Conservation (phyloP, 352 stramenopile species). For the Aphanomyces cochlioides region DNA sequence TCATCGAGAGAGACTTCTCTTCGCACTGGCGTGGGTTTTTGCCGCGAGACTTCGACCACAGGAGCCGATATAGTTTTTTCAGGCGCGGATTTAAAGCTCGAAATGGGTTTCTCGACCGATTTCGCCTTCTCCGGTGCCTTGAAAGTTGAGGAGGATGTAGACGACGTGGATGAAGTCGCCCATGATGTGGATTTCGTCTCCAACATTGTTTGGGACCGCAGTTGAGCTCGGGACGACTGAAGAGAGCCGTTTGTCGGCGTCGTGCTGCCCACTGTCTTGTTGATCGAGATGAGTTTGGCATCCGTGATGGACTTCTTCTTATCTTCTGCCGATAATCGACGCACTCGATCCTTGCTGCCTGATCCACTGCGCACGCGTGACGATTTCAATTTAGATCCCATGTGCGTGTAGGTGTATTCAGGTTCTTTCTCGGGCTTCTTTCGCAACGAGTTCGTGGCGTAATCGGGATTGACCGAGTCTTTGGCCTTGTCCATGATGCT, state of each 20-base stretch:
- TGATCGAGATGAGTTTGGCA: conserved; percentile 26
- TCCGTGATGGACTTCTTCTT: conserved; percentile 18
- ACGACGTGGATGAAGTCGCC: neutral
- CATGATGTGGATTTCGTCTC: conserved; percentile 1
- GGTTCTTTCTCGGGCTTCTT: conserved; percentile 10
- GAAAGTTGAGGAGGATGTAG: neutral
- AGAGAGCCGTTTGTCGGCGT: neutral
- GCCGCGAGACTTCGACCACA: neutral
- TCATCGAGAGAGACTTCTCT: conserved; percentile 11
- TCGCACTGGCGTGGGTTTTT: neutral
- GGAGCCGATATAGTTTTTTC: neutral
- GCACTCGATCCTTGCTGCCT: neutral
- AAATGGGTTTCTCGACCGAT: neutral
- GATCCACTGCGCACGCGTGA: neutral
- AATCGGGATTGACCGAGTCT: conserved; percentile 5
- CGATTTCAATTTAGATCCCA: conserved; percentile 27
- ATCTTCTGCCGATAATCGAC: neutral
- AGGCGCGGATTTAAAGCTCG: neutral
- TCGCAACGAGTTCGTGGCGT: neutral
- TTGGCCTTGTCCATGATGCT: conserved; percentile 30
- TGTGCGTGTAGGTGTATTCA: conserved; percentile 26
- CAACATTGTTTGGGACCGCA: conserved; percentile 19
- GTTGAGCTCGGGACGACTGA: neutral
- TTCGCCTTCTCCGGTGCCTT: neutral
- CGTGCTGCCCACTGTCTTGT: neutral